These are phyloP conservation scores for Vararia minispora DNA, from an alignment of 768 basidiomycete species.

Conservation along the genomic window DNA sequence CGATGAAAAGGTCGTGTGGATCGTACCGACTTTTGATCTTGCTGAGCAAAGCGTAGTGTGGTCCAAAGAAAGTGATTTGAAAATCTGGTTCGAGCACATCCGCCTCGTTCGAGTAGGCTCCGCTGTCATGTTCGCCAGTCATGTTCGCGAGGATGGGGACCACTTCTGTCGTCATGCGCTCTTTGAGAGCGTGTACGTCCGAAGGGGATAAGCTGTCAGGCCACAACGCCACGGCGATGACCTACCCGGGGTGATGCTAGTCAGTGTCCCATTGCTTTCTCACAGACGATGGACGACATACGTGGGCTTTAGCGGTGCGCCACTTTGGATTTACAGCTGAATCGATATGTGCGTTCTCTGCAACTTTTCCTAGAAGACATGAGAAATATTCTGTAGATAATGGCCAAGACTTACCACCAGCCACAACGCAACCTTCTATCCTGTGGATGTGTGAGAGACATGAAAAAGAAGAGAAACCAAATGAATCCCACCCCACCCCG, in stretches of 20 bases:
- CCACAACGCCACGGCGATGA: too few species aligned
- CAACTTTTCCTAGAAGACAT: constrained; percentile 20
- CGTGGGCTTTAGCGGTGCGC: constrained; percentile 28
- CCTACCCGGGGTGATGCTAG: too few species aligned
- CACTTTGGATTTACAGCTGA: constrained; percentile 25
- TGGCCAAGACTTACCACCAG: constrained; percentile 3
- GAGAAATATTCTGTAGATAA: not conserved
- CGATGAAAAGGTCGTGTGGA: constrained; percentile 23
- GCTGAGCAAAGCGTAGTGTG: constrained; percentile 22
- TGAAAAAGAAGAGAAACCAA: too few species aligned
- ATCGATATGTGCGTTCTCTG: constrained; percentile 22
- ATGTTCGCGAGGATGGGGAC: constrained; percentile 20
- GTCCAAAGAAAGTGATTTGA: constrained; percentile 23
- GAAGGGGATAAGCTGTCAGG: not conserved
- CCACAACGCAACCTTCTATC: constrained; percentile 3
- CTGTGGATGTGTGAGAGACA: too few species aligned
- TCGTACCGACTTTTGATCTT: constrained; percentile 22
- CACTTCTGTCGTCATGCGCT: constrained; percentile 15
- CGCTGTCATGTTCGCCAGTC: constrained; percentile 18
- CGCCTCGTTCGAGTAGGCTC: constrained; percentile 26
- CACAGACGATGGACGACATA: constrained; percentile 7
- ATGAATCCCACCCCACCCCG: too few species aligned
- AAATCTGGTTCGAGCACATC: constrained; percentile 23
- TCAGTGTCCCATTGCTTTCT: not conserved
- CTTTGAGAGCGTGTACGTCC: constrained; percentile 14